Base-by-base conservation (phyloP, 768 basidiomycete species). In the Lentinula sp. region DNA sequence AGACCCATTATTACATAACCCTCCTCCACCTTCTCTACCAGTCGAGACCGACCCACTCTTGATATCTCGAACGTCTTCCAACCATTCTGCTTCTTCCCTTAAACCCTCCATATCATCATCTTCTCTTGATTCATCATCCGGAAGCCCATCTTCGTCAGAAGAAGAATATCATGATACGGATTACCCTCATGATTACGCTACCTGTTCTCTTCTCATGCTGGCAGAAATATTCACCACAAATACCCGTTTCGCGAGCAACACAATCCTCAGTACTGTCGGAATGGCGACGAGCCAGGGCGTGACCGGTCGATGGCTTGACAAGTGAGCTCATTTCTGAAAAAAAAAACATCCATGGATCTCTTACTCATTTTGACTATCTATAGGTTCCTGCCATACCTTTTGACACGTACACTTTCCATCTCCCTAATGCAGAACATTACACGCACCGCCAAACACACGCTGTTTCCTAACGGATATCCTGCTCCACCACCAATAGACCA, bases 391-490 rank as follows among this genome's bases (percentile, higher is more conserved):
- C 87, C 86, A 0, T 82, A 89, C 68, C 67, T 91, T 53, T 74
- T 97, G 52, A 78, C 80, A 63, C 76, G 76, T 0, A 72, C 80
- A 18, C 73, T 89, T 59, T 76, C 84, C 1, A 75, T 83, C 5
- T 62, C 75, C 5, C 80, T 82, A 54, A 70, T 91, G 28, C 77
- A 87, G 18, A 76, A 75, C 35, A 70, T 81, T 31, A 75, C 86
- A 40, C 80, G 83, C 40, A 68, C 79, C 4, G 74, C 85, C 13
- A 92, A 91, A 66, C 80, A 80, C 8, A 81, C 87, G 7, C 78
- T 98, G 31, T 98, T 96, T 69, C 95, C 96, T 3, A 86, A 86
- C 63, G 95, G 96, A 13, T 93, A 92, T 73, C 94, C 93, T 1
- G 90, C 82, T 0, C 84, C 86, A 0, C 72, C 85, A 0, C 85